Evolutionary conservation across 331 rosid genomes (phyloP).

Genomic region (Cydonia oblonga): DNA sequence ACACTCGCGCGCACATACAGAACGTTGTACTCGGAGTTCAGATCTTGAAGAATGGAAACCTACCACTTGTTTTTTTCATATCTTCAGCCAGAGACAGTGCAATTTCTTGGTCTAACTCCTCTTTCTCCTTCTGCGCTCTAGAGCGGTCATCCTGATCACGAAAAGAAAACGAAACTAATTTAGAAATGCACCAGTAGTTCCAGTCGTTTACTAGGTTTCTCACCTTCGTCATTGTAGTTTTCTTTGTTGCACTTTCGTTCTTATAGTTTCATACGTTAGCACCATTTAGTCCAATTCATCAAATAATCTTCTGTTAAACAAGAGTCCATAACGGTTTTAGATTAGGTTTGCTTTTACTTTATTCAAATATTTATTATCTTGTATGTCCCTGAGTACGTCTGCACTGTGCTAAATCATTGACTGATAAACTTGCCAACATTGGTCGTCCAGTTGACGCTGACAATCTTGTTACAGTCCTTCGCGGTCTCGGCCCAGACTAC

Average conservation of each 20-base stretch:
- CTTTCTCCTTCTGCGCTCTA: conserved; percentile 70
- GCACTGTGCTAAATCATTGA: too few relatives aligned
- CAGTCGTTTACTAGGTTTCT: neutral
- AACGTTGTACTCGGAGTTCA: neutral
- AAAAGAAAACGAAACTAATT: neutral
- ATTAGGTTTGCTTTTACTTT: too few relatives aligned
- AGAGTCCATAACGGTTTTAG: too few relatives aligned
- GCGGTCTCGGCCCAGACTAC: too few relatives aligned
- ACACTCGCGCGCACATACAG: neutral
- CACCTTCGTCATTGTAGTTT: neutral
- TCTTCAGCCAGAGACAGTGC: conserved; percentile 60
- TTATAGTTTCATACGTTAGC: neutral
- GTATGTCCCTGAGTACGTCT: too few relatives aligned
- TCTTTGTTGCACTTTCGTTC: neutral
- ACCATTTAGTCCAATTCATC: neutral
- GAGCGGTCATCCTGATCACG: conserved; percentile 49
- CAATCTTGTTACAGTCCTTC: too few relatives aligned
- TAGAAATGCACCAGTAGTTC: neutral
- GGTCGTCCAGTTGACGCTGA: too few relatives aligned
- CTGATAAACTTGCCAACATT: too few relatives aligned
- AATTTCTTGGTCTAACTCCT: conserved; percentile 58
- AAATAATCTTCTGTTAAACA: too few relatives aligned
- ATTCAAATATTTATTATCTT: too few relatives aligned
- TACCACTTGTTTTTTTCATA: conserved; percentile 54
- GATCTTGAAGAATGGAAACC: conserved; percentile 2